Conservation (phyloP, 148 eudicot genomes). For the Heliamphora exappendiculata region DNA sequence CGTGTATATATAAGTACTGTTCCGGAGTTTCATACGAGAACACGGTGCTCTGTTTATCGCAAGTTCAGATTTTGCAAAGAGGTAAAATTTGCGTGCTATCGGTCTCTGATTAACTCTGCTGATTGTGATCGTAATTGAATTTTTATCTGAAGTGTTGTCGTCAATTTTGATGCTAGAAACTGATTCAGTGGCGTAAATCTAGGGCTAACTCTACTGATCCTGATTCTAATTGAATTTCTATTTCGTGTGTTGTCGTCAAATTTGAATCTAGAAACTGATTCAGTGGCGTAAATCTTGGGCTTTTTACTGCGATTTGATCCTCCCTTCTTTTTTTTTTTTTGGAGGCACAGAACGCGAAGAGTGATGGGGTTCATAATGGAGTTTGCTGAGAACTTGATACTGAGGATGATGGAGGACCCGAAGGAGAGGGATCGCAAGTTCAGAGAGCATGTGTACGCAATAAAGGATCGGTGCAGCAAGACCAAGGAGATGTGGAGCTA, state of each 20-base stretch:
- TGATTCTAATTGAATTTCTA: not conserved
- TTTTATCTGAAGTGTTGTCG: not conserved
- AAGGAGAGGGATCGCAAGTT: constrained; percentile 66
- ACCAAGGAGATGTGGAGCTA: constrained; percentile 79
- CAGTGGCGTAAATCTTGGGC: not conserved
- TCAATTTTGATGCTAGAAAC: not conserved
- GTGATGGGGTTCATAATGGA: constrained; percentile 80
- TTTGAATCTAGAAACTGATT: not conserved
- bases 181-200: not conserved
- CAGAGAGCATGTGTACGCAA: constrained; percentile 63
- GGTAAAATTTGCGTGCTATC: too few species aligned
- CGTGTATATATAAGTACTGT: too few species aligned
- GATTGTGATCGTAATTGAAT: too few species aligned
- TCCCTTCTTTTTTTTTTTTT: too few species aligned
- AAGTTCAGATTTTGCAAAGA: too few species aligned
- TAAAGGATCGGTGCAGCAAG: constrained; percentile 62
- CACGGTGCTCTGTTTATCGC: too few species aligned
- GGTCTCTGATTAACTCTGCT: too few species aligned
- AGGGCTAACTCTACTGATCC: not conserved
- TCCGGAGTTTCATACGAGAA: too few species aligned
- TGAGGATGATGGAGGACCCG: constrained; percentile 87
- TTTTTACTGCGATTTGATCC: not conserved
- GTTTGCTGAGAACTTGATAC: constrained; percentile 74
- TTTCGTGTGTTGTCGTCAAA: not conserved
- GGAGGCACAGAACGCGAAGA: not conserved